Base-by-base conservation (phyloP, 2,329 filamentous ascomycete species). In the Colletotrichum camelliae region DNA sequence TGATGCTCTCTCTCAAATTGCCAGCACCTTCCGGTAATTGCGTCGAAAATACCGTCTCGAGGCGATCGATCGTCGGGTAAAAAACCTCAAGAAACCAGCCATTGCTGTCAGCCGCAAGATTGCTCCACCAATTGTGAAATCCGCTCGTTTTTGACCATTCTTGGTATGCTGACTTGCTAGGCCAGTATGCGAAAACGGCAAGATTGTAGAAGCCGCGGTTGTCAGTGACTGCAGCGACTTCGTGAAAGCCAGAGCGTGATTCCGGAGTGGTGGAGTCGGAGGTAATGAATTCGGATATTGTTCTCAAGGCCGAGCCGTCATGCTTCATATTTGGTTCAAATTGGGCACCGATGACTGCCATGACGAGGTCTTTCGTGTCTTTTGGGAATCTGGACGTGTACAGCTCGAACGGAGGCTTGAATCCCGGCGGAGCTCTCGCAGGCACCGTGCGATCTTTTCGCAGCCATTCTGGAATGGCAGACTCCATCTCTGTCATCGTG, bases 191-290 rank as follows among this genome's bases (percentile, higher is more conserved):
- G 4, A 52, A 52, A 0, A 52, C n/a, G 0, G 43, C 43, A 2
- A 52, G 10, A 0, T 52, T 52, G 10, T 52, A 52, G 43, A 52
- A 52, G 43, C 43, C 43, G n/a, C n/a, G 43, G 6, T 52, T 52
- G 10, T 52, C 43, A 5, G 10, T 52, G 0, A 52, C 43, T 13
- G 43, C 12, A 4, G 43, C 43, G 43, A 52, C 43, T 12, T 52
- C 43, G n/a, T 52, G 43, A 52, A 52, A 52, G 43, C n/a, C 43
- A 0, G 43, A n/a, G 0, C 43, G n/a, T 0, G 43, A 52, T 21
- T 21, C n/a, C 13, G n/a, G n/a, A 21, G 43, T 52, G 12, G n/a
- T 0, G 1, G n/a, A 52, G 0, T 21, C 1, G 43, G n/a, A 52
- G 43, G 43, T 21, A 2, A 52, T 13, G 43, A 52, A 52, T 0